phyloP scores from a whole-genome alignment of 805 yeast genomes.

The Myxozyma sirexii region DNA sequence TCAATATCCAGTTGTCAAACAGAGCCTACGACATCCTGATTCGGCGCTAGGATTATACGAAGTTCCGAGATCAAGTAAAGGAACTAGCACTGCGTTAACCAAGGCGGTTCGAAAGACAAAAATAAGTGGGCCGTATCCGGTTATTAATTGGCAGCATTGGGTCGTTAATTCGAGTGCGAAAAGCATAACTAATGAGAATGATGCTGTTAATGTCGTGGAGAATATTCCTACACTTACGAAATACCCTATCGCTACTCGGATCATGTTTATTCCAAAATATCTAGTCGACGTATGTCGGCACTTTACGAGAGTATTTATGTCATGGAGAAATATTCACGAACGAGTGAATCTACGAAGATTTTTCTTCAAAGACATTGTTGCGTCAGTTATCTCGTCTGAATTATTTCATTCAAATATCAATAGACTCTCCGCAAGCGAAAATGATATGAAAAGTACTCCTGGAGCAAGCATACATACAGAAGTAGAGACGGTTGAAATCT shows the following conservation, averaged over 20 bases:
- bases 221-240: constrained; percentile 8
- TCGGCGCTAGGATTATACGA: not conserved
- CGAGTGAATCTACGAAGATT: not conserved
- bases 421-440: not conserved
- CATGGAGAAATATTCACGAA: not conserved
- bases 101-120: not conserved
- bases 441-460: not conserved
- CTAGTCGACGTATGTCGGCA: not conserved
- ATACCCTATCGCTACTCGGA: not conserved
- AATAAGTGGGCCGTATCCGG: constrained; percentile 13
- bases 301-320: not conserved
- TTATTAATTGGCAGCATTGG: constrained; percentile 33
- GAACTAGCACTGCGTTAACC: not conserved
- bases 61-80: constrained; percentile 1
- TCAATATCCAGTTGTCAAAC: not conserved
- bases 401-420: not conserved
- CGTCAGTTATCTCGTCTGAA: constrained; percentile 14
- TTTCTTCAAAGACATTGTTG: not conserved
- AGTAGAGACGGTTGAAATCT: constrained; percentile 8
- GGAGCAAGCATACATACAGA: not conserved
- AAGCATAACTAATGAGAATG: not conserved
- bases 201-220: not conserved
- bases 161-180: constrained; percentile 7
- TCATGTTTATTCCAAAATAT: not conserved
- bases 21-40: not conserved